phyloP scores from a whole-genome alignment of 257 asterid genomes.

The Plantago major region DNA sequence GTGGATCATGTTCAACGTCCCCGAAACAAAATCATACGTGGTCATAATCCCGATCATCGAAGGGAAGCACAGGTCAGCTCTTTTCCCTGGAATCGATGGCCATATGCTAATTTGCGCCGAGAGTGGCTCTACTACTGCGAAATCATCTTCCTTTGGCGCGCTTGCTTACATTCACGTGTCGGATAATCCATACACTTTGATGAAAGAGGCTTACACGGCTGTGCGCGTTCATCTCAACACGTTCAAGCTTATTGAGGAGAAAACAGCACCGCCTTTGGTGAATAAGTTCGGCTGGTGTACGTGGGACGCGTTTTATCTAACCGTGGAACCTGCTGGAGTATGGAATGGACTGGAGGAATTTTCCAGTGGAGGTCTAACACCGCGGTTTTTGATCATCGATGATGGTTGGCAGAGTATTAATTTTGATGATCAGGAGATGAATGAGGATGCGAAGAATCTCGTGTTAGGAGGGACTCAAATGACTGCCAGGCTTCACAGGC shows the following conservation, averaged over 20 bases:
- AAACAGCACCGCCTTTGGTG: conserved; percentile 48
- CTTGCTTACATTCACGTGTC: conserved; percentile 61
- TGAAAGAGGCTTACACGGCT: conserved; percentile 63
- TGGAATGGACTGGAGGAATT: conserved; percentile 54
- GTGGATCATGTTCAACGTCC: conserved; percentile 61
- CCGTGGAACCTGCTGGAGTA: conserved; percentile 54
- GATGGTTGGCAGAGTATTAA: conserved; percentile 80
- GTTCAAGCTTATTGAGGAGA: conserved; percentile 63
- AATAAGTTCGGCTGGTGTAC: conserved; percentile 70
- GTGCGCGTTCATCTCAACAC: conserved; percentile 62
- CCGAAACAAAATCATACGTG: conserved; percentile 46
- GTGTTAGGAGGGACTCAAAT: conserved; percentile 64
- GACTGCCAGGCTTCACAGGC: conserved; percentile 65
- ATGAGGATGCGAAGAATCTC: conserved; percentile 49
- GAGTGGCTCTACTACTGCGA: conserved; percentile 52
- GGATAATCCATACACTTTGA: conserved; percentile 56
- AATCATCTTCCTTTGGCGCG: conserved; percentile 33
- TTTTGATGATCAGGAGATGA: conserved; percentile 37
- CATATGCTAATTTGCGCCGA: conserved; percentile 51
- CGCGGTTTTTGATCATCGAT: conserved; percentile 61
- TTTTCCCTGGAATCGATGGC: conserved; percentile 60
- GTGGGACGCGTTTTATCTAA: conserved; percentile 59
- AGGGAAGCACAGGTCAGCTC: conserved; percentile 57
- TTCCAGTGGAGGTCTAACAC: conserved; percentile 48
- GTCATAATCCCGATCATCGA: conserved; percentile 55